phyloP scores from a whole-genome alignment of 1,139 yeast species.

The Kurtzmaniella quercitrusa region DNA sequence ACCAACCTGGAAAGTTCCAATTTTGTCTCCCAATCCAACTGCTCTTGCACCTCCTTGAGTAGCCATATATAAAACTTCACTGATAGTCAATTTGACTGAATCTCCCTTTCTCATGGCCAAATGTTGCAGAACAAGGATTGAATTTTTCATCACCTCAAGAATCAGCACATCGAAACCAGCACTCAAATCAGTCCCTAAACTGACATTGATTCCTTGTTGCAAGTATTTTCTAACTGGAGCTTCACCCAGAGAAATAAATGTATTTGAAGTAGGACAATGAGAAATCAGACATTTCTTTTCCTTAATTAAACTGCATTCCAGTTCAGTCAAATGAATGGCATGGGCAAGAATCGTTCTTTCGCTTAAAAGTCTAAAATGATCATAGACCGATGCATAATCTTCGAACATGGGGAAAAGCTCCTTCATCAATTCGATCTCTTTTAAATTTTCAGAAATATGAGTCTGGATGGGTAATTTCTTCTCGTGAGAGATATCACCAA shows the following conservation, averaged over 20 bases:
- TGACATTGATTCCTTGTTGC: conserved; percentile 64
- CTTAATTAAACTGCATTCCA: conserved; percentile 58
- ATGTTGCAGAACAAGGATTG: conserved; percentile 81
- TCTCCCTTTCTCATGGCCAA: conserved; percentile 52
- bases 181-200: conserved; percentile 88
- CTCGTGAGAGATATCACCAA: conserved; percentile 55
- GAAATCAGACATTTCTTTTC: conserved; percentile 67
- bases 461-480: conserved; percentile 74
- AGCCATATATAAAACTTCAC: conserved; percentile 75
- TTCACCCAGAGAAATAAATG: conserved; percentile 86
- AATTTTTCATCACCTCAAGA: conserved; percentile 70
- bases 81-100: conserved; percentile 49
- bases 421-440: conserved; percentile 74
- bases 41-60: conserved; percentile 90
- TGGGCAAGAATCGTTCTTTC: conserved; percentile 81
- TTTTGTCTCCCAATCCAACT: conserved; percentile 48
- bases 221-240: conserved; percentile 71
- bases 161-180: conserved; percentile 91
- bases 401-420: conserved; percentile 67
- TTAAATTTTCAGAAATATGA: conserved; percentile 76
- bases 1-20: conserved; percentile 74
- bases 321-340: conserved; percentile 68
- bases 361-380: conserved; percentile 55
- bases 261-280: conserved; percentile 94
- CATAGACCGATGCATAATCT: conserved; percentile 75